These are phyloP conservation scores for Kwoniella sp. DNA, from an alignment of 768 basidiomycete genomes.

Conservation along the genomic window DNA sequence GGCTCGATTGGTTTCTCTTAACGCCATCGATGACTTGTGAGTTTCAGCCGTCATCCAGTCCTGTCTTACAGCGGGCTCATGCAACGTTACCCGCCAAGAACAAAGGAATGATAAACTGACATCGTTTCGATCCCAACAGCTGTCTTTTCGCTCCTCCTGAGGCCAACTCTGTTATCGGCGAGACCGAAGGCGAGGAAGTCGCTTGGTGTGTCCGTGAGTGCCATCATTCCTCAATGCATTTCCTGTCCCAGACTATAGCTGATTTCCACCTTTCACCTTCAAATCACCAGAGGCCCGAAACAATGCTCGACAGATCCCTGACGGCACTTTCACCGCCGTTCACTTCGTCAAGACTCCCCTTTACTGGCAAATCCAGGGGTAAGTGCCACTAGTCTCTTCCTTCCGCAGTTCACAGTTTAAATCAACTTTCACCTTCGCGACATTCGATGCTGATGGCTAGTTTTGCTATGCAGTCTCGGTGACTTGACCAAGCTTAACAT, in stretches of 20 bases:
- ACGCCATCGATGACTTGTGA: constrained; percentile 55
- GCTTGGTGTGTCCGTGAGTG: constrained; percentile 57
- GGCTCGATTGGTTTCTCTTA: constrained; percentile 52
- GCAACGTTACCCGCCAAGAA: neutral
- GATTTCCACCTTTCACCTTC: neutral
- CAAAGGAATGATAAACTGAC: neutral
- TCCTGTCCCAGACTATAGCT: neutral
- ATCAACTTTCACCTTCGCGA: too few relatives aligned
- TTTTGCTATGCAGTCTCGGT: constrained; percentile 57
- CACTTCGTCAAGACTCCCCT: constrained; percentile 60
- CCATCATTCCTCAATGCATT: neutral
- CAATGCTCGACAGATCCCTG: constrained; percentile 59
- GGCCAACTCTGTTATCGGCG: constrained; percentile 52
- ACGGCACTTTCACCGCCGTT: constrained; percentile 56
- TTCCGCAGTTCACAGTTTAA: neutral
- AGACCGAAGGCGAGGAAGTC: constrained; percentile 56
- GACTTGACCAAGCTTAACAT: constrained; percentile 60
- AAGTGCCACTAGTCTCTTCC: neutral
- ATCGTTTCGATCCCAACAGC: constrained; percentile 14
- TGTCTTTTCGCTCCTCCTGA: constrained; percentile 49
- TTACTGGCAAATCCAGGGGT: constrained; percentile 57
- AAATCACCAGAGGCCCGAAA: constrained; percentile 56
- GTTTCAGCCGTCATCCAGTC: constrained; percentile 3
- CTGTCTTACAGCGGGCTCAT: neutral
- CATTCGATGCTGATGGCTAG: neutral